phyloP scores from a whole-genome alignment of 192 early-diverging fungal genomes.

The Powellomyces hirtus region DNA sequence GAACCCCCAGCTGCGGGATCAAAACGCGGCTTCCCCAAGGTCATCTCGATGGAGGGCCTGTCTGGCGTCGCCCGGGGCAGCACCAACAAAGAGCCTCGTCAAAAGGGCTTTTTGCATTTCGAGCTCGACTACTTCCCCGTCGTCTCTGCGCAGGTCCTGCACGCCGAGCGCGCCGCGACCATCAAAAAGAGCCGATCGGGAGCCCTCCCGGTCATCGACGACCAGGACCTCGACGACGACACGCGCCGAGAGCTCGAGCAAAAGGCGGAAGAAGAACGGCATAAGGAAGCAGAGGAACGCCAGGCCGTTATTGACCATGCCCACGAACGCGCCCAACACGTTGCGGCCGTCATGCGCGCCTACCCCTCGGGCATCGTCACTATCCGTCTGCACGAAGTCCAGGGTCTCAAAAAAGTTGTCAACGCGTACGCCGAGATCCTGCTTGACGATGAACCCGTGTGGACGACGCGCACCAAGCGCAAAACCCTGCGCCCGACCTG shows the following conservation, averaged over 20 bases:
- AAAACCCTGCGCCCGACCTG: slow-evolving; percentile 28
- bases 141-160: slow-evolving; percentile 16
- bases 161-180: background rate
- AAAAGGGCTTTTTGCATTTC: slow-evolving; percentile 38
- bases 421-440: slow-evolving; percentile 45
- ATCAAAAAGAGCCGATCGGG: background rate
- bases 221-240: background rate
- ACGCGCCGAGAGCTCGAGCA: background rate
- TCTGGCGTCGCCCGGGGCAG: background rate
- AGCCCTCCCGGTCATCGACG: background rate
- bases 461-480: slow-evolving; percentile 32
- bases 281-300: background rate
- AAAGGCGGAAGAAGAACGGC: background rate
- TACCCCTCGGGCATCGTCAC: slow-evolving; percentile 54
- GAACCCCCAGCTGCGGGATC: background rate
- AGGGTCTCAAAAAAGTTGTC: slow-evolving; percentile 18
- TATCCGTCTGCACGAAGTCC: slow-evolving; percentile 45
- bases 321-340: slow-evolving; percentile 1
- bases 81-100: slow-evolving; percentile 13
- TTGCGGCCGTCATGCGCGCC: slow-evolving; percentile 1
- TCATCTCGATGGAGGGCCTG: slow-evolving; percentile 9
- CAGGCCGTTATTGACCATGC: slow-evolving; percentile 4
- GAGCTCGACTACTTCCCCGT: slow-evolving; percentile 32
- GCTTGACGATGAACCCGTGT: slow-evolving; percentile 44
- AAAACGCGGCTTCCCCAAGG: slow-evolving; percentile 8